A percentile compares a stretch with the other conserved stretches of the same genome.
Conservation (phyloP, 2,329 filamentous ascomycete genomes). For the Diplodia intermedia region DNA sequence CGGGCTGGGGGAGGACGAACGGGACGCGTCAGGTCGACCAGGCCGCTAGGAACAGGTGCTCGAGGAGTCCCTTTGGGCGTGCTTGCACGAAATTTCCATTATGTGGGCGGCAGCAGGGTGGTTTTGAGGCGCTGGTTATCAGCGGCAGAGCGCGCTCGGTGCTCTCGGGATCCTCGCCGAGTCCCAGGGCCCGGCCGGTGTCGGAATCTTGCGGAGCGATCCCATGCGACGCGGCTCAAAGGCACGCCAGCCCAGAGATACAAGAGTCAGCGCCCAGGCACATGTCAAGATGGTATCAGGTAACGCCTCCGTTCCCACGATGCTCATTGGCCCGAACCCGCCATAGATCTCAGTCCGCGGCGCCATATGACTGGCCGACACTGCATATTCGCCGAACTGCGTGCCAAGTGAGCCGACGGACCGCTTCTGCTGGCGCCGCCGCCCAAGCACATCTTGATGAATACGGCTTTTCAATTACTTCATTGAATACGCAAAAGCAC, state of each 20-base stretch:
- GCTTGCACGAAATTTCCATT: conserved; percentile 16
- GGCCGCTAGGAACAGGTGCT: conserved; percentile 4
- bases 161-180: conserved; percentile 18
- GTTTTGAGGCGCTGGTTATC: conserved; percentile 29
- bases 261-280: conserved; percentile 27
- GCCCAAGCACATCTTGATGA: not conserved
- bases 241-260: conserved; percentile 4
- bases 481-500: not conserved
- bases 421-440: not conserved
- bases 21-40: not conserved
- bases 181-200: not conserved
- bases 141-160: conserved; percentile 25
- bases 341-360: conserved; percentile 7
- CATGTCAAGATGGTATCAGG: conserved; percentile 17
- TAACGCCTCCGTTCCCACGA: not conserved
- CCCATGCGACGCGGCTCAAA: not conserved
- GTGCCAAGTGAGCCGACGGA: not conserved
- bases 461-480: not conserved
- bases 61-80: not conserved
- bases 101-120: not conserved
- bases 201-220: conserved; percentile 26
- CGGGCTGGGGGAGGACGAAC: not conserved
- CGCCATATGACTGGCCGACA: conserved; percentile 11
- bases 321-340: not conserved
- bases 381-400: conserved; percentile 19